Evolutionary conservation across 805 yeast species (phyloP), one percentile per base, ranked within the genome.

Genomic region (Hanseniaspora mollemarum): DNA sequence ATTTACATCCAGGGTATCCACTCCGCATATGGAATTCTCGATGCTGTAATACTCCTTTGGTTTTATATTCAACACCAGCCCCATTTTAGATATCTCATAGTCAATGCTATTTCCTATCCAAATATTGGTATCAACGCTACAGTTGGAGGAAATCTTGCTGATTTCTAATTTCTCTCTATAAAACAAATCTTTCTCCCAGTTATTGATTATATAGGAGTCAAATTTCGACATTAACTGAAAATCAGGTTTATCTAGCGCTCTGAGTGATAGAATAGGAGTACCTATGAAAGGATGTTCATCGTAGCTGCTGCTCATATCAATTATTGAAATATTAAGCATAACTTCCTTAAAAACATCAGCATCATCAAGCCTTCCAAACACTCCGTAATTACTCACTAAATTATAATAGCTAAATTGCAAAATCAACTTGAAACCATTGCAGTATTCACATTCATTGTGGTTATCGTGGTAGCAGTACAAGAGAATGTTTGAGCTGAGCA

Each of bases 101-200:
- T 88, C 95, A 56, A 84, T 77, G 1, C 79, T 68, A 60, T 88
- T 90, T 1, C 97, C 97, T 46, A 82, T 71, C 88, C 90, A 88
- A 5, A 87, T 75, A 44, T 75, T 70, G 7, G 63, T 52, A 15
- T 62, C 60, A 1, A 85, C 67, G 12, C 70, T 73, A 0, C 92
- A 75, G 0, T 94, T 94, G 9, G 85, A 72, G 0, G 95, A 81
- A 88, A 88, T 83, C 60, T 76, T 77, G 1, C 87, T 71, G 46
- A 87, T 81, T 62, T 88, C 96, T n/a, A 83, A 69, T 54, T 83
- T 78, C 62, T 88, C 96, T 59, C 83, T 78, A 55, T 77, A 72
- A 19, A 75, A 69, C 59, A 80, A 78, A 58, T 85, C 83, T 25
- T 74, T 69, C 56, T 81, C 84, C 87, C 87, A 82, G 56, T 74